A percentile compares a stretch with the other conserved stretches of the same genome.
phyloP scores from a whole-genome alignment of 2,329 filamentous ascomycete species.

The Seiridium unicorne region DNA sequence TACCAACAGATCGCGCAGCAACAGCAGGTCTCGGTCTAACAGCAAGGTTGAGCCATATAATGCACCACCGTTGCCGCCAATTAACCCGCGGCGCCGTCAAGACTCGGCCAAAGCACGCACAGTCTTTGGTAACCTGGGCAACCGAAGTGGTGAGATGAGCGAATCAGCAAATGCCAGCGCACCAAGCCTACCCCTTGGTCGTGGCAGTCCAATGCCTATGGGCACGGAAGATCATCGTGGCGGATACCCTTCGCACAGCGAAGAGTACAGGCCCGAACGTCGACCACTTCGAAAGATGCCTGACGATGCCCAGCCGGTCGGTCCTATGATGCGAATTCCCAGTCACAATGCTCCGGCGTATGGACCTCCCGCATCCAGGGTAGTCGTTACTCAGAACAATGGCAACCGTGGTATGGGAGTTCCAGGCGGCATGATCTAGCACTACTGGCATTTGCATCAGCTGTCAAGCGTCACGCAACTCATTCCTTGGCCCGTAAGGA shows the following conservation, averaged over 20 bases:
- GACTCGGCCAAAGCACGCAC: constrained; percentile 37
- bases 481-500: constrained; percentile 6
- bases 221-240: constrained; percentile 21
- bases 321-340: constrained; percentile 12
- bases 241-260: constrained; percentile 34
- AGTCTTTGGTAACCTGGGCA: constrained; percentile 33
- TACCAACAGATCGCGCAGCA: constrained; percentile 30
- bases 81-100: constrained; percentile 53
- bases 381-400: constrained; percentile 26
- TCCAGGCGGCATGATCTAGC: constrained; percentile 47
- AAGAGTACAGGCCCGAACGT: constrained; percentile 33
- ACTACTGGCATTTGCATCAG: not conserved
- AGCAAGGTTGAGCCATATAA: constrained; percentile 33
- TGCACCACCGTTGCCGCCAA: constrained; percentile 54
- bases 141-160: constrained; percentile 31
- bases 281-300: constrained; percentile 42
- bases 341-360: constrained; percentile 20
- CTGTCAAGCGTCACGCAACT: not conserved
- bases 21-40: constrained; percentile 36
- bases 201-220: constrained; percentile 4
- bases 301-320: constrained; percentile 31
- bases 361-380: constrained; percentile 33
- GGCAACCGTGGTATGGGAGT: constrained; percentile 24
- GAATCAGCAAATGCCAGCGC: constrained; percentile 26
- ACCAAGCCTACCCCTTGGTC: constrained; percentile 27